Evolutionary conservation across 352 stramenopile genomes (phyloP).

Genomic region (Pythium folliculosum): DNA sequence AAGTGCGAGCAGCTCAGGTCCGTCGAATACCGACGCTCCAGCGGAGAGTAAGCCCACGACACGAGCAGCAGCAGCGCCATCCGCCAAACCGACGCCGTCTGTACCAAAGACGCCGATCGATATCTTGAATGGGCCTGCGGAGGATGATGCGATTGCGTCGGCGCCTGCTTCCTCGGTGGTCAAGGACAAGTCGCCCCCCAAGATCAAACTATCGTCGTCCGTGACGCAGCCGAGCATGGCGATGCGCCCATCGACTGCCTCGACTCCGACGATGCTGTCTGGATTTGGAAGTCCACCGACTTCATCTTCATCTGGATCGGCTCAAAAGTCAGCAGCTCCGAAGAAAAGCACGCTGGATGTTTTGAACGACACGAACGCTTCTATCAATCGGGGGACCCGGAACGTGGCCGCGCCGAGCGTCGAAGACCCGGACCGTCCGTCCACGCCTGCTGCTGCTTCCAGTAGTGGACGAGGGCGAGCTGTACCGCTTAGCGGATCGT

Average conservation of each 20-base stretch:
- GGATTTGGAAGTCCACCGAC: slow-evolving; percentile 3
- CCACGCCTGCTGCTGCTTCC: slow-evolving; percentile 20
- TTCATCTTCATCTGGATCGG: background rate
- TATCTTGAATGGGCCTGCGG: slow-evolving; percentile 32
- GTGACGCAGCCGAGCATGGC: slow-evolving; percentile 10
- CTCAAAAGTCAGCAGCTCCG: slow-evolving; percentile 8
- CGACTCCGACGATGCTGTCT: slow-evolving; percentile 2
- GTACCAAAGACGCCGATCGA: slow-evolving; percentile 31
- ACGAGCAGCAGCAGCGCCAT: slow-evolving; percentile 6
- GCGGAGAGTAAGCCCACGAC: slow-evolving; percentile 22
- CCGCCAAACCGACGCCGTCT: slow-evolving; percentile 31
- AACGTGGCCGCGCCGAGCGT: background rate
- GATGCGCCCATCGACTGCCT: slow-evolving; percentile 12
- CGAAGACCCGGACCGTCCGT: slow-evolving; percentile 22
- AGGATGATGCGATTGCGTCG: slow-evolving; percentile 30
- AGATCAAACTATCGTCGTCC: slow-evolving; percentile 21
- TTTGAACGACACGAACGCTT: slow-evolving; percentile 59
- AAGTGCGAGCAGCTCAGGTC: slow-evolving; percentile 12
- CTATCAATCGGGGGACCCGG: slow-evolving; percentile 32
- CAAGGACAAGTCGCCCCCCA: slow-evolving; percentile 35
- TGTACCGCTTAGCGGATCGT: slow-evolving; percentile 55
- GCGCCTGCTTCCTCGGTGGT: slow-evolving; percentile 21
- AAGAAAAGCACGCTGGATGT: slow-evolving; percentile 77
- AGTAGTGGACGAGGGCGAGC: slow-evolving; percentile 39
- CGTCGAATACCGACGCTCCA: background rate